Evolutionary conservation across 2,329 filamentous ascomycete genomes (phyloP), one percentile per base, ranked within the genome.

Genomic region (Botrytis medusae): DNA sequence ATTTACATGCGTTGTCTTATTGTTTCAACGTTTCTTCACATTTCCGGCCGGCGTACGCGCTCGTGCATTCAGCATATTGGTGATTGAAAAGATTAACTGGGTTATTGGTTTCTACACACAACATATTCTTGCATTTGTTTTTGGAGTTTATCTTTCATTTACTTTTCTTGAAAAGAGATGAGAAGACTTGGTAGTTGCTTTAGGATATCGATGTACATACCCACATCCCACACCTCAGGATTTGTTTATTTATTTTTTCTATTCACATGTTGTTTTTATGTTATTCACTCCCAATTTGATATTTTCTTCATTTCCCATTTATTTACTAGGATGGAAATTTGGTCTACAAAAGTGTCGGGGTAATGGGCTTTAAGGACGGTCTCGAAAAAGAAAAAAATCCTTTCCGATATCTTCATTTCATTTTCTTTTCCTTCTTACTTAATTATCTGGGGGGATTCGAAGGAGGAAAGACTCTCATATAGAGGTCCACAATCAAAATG

Each of bases 1-100:
- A 68, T 72, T 51, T 70, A 62, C 68, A 62, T 62, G 68, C 68
- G 54, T 70, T 70, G 48, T 69, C 65, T 71, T 61, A 34, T 32
- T 60, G 34, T 72, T 72, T 69, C 42, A 65, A 71, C 44, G 59
- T 54, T 37, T 62, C 64, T 72, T 72, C 62, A 60, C n/a, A 68
- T 72, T 69, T 46, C 34, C 42, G 57, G 54, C 65, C 65, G 48
- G 65, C 65, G 48, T 69, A 57, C 22, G 42, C 71, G 63, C 61
- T 37, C 37, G 62, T 48, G 62, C 64, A 68, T 68, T 54, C 22
- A 40, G 46, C 71, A 51, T 72, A 44, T 70, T 70, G 51, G 25
- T n/a, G 68, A 32, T 70, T 61, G 68, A 62, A 70, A 62, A 70
- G 68, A 70, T 46, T 70, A 70, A 34, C 29, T 70, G 68, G 54